phyloP scores from a whole-genome alignment of 768 basidiomycete species.

The Leucosporidium creatinivorum region DNA sequence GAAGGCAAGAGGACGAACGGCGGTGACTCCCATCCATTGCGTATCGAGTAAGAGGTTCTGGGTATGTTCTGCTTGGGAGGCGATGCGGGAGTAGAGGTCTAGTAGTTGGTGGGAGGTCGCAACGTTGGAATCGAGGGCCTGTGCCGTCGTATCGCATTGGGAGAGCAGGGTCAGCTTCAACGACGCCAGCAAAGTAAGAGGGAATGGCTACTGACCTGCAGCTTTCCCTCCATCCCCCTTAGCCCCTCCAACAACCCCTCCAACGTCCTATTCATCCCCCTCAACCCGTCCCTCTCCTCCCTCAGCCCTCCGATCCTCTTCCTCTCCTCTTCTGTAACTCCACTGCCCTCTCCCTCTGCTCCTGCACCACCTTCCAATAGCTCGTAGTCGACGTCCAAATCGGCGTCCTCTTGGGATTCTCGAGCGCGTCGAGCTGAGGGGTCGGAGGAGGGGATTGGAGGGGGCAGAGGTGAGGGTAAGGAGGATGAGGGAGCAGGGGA shows the following conservation, averaged over 20 bases:
- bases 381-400: background rate
- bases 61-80: conserved; percentile 44
- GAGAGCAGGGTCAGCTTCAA: background rate
- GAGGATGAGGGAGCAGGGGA: background rate
- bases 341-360: background rate
- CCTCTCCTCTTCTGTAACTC: conserved; percentile 10
- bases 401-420: background rate
- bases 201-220: conserved; percentile 36
- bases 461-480: background rate
- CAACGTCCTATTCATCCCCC: conserved; percentile 42
- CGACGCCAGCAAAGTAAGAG: background rate
- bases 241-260: conserved; percentile 37
- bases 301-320: conserved; percentile 33
- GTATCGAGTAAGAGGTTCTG: conserved; percentile 41
- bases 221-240: conserved; percentile 38
- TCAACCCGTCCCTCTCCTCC: conserved; percentile 39
- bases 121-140: conserved; percentile 34
- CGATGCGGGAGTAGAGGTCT: conserved; percentile 42
- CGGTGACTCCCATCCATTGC: conserved; percentile 40
- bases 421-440: background rate
- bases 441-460: background rate
- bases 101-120: conserved; percentile 39
- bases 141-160: too few species aligned
- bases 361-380: background rate
- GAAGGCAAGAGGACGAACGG: conserved; percentile 34